phyloP scores from a whole-genome alignment of 495 filamentous ascomycete species.

The Neurospora tetrasperma region DNA sequence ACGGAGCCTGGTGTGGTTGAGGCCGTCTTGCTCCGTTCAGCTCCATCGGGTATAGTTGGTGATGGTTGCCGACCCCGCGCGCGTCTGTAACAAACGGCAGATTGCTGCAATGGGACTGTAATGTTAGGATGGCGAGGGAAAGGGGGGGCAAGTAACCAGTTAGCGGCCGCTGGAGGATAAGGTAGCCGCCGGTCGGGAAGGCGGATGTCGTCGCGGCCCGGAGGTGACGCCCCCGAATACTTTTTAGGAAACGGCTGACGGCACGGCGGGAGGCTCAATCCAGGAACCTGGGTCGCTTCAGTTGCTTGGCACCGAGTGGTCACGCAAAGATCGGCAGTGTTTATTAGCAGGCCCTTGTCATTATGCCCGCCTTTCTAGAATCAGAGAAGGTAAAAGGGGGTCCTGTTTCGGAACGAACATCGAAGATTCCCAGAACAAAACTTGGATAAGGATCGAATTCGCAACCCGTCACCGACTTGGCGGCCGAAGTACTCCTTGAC shows the following conservation, averaged over 20 bases:
- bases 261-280: conserved; percentile 23
- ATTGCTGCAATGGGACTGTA: not conserved
- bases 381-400: too few relatives aligned
- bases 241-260: conserved; percentile 20
- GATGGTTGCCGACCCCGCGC: not conserved
- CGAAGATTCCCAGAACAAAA: not conserved
- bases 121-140: not conserved
- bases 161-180: not conserved
- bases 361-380: not conserved
- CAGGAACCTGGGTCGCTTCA: conserved; percentile 11
- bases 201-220: conserved; percentile 6
- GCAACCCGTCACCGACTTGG: not conserved
- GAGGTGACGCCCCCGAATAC: conserved; percentile 14
- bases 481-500: not conserved
- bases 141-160: not conserved
- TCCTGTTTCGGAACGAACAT: not conserved
- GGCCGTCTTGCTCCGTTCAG: not conserved
- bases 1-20: not conserved
- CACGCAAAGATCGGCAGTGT: not conserved
- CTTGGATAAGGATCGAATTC: not conserved
- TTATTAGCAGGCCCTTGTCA: not conserved
- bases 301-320: not conserved
- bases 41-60: not conserved
- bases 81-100: too few relatives aligned
- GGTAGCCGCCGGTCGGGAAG: not conserved